A percentile compares a stretch with the other conserved stretches of the same genome.
These are phyloP conservation scores for Alternaria viburni DNA, from an alignment of 2,329 filamentous ascomycete genomes.

Conservation along the genomic window DNA sequence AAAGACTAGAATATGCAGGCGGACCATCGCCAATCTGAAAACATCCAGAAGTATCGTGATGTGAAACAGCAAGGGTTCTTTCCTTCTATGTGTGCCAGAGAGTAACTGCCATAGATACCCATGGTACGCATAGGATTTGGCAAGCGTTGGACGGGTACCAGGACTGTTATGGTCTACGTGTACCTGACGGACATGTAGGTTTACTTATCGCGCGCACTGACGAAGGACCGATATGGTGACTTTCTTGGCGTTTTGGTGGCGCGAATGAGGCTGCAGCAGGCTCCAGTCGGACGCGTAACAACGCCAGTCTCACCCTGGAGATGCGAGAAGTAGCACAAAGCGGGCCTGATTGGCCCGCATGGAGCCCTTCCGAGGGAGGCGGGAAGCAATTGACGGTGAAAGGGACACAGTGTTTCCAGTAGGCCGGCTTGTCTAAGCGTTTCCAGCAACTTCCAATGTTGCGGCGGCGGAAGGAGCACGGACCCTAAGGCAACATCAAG, in stretches of 20 bases:
- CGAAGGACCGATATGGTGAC: constrained; percentile 4
- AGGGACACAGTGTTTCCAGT: constrained; percentile 27
- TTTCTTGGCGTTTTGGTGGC: constrained; percentile 22
- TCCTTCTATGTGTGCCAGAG: background rate
- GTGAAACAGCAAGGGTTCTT: background rate
- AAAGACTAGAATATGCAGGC: background rate
- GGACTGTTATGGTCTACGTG: background rate
- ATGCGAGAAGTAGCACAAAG: constrained; percentile 13
- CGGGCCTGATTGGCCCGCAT: constrained; percentile 14
- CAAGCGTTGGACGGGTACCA: background rate
- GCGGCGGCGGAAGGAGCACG: constrained; percentile 34
- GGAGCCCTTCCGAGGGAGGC: background rate
- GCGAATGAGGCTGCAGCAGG: constrained; percentile 30
- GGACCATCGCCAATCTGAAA: background rate
- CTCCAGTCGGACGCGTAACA: constrained; percentile 31
- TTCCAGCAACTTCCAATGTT: constrained; percentile 38
- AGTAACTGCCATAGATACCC: background rate
- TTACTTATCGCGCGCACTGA: constrained; percentile 4
- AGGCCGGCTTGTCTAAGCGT: constrained; percentile 16
- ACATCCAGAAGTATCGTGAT: background rate
- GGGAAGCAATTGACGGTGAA: constrained; percentile 4
- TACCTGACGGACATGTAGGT: background rate
- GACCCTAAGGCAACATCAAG: constrained; percentile 33
- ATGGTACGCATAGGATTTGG: background rate
- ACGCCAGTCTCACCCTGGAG: constrained; percentile 21